These are phyloP conservation scores for Chrysosphaeria jannelii DNA, from an alignment of 2,329 filamentous ascomycete genomes.

Conservation along the genomic window DNA sequence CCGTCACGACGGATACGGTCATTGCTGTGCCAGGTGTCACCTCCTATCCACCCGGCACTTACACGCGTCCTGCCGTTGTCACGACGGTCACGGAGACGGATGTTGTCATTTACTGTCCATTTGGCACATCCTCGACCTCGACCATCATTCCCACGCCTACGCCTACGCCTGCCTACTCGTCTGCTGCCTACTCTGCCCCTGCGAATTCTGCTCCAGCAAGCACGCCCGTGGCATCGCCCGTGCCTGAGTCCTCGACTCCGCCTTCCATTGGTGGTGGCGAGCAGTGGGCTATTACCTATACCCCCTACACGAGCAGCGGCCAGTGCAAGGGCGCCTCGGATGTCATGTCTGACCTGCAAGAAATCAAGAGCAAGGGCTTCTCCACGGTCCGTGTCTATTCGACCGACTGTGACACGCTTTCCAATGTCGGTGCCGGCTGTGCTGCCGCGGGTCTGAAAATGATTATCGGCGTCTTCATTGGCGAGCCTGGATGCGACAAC, in stretches of 20 bases:
- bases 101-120: slow-evolving; percentile 42
- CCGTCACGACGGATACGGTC: slow-evolving; percentile 18
- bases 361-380: slow-evolving; percentile 37
- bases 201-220: slow-evolving; percentile 5
- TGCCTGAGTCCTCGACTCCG: slow-evolving; percentile 4
- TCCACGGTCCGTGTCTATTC: slow-evolving; percentile 55
- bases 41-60: slow-evolving; percentile 36
- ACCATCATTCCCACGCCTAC: slow-evolving; percentile 6
- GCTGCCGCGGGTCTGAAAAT: slow-evolving; percentile 37
- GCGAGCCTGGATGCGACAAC: slow-evolving; percentile 27
- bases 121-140: slow-evolving; percentile 15
- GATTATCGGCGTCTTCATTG: slow-evolving; percentile 72
- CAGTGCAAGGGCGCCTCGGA: slow-evolving; percentile 31
- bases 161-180: slow-evolving; percentile 6
- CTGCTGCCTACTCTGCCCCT: slow-evolving; percentile 5
- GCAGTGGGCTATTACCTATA: slow-evolving; percentile 55
- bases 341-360: slow-evolving; percentile 28
- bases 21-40: slow-evolving; percentile 35
- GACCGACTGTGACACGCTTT: slow-evolving; percentile 62
- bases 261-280: slow-evolving; percentile 11
- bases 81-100: slow-evolving; percentile 39
- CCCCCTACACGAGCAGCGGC: slow-evolving; percentile 31
- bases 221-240: too few species aligned
- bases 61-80: slow-evolving; percentile 34
- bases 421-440: slow-evolving; percentile 42